These are phyloP conservation scores for Epichloe festucae DNA, from an alignment of 2,329 filamentous ascomycete genomes.

Conservation along the genomic window DNA sequence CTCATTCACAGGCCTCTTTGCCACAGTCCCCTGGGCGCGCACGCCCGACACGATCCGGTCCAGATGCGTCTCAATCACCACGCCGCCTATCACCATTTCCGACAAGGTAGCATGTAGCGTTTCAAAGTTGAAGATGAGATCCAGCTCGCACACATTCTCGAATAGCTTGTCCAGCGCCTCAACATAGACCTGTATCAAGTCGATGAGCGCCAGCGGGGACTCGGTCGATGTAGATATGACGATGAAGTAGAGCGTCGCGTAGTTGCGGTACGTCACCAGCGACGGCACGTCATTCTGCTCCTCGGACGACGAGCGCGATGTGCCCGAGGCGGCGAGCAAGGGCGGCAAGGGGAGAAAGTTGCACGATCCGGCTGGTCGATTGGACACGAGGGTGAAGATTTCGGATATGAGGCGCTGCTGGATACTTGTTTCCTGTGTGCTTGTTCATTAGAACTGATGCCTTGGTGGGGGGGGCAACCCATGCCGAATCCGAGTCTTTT, in stretches of 20 bases:
- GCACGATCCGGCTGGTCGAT: conserved; percentile 81
- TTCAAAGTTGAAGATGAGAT: conserved; percentile 98
- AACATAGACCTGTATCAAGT: conserved; percentile 96
- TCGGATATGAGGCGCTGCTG: conserved; percentile 94
- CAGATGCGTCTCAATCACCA: conserved; percentile 84
- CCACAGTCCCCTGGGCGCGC: conserved; percentile 60
- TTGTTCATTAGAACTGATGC: background rate
- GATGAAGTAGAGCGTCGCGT: conserved; percentile 97
- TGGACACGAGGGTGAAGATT: conserved; percentile 91
- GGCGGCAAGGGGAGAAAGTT: conserved; percentile 83
- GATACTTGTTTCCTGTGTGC: conserved; percentile 75
- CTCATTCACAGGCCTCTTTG: conserved; percentile 69
- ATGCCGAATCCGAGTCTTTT: background rate
- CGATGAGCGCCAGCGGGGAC: conserved; percentile 85
- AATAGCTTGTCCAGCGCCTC: conserved; percentile 90
- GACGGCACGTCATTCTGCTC: conserved; percentile 81
- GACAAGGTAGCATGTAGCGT: conserved; percentile 80
- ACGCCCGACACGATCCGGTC: conserved; percentile 84
- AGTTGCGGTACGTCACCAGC: conserved; percentile 94
- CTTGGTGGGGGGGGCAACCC: background rate
- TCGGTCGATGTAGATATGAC: conserved; percentile 94
- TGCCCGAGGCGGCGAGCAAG: conserved; percentile 47
- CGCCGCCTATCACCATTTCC: conserved; percentile 92
- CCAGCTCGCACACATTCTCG: conserved; percentile 96
- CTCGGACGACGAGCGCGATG: conserved; percentile 50